A percentile compares a stretch with the other conserved stretches of the same genome.
Conservation (phyloP, 495 filamentous ascomycete genomes). For the Aspergillus homomorphus region DNA sequence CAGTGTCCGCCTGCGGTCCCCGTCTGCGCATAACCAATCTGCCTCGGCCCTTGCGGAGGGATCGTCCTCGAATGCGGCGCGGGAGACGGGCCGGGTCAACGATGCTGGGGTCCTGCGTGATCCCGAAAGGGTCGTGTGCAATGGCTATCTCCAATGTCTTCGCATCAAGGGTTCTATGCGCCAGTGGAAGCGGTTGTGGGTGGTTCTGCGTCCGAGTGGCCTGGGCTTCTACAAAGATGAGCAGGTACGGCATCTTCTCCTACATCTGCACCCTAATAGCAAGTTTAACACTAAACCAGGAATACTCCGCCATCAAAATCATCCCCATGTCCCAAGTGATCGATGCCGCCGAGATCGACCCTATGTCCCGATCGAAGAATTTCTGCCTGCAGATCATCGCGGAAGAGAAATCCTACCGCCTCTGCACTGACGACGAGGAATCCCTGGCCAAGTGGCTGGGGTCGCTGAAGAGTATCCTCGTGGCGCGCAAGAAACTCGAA, state of each 20-base stretch:
- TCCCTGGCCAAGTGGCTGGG: slow-evolving; percentile 79
- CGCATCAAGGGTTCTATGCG: slow-evolving; percentile 83
- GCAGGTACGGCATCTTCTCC: slow-evolving; percentile 40
- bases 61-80: slow-evolving; percentile 34
- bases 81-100: slow-evolving; percentile 57
- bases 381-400: slow-evolving; percentile 92
- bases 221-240: slow-evolving; percentile 93
- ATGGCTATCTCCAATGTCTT: slow-evolving; percentile 84
- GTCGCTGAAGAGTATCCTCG: slow-evolving; percentile 81
- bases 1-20: slow-evolving; percentile 26
- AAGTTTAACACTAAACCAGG: slow-evolving; percentile 29
- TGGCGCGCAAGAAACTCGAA: slow-evolving; percentile 51
- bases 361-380: slow-evolving; percentile 76
- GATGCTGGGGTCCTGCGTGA: slow-evolving; percentile 55
- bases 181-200: slow-evolving; percentile 94
- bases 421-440: slow-evolving; percentile 81
- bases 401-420: slow-evolving; percentile 87
- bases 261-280: neutral
- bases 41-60: slow-evolving; percentile 28
- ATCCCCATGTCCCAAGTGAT: slow-evolving; percentile 77
- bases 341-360: slow-evolving; percentile 89
- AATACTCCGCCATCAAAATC: slow-evolving; percentile 84
- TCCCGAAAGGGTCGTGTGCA: slow-evolving; percentile 78
- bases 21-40: slow-evolving; percentile 33
- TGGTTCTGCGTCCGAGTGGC: slow-evolving; percentile 82